A percentile compares a stretch with the other conserved stretches of the same genome.
Conservation (phyloP, 176 grass and related monocot genomes). For the Phragmites australis region DNA sequence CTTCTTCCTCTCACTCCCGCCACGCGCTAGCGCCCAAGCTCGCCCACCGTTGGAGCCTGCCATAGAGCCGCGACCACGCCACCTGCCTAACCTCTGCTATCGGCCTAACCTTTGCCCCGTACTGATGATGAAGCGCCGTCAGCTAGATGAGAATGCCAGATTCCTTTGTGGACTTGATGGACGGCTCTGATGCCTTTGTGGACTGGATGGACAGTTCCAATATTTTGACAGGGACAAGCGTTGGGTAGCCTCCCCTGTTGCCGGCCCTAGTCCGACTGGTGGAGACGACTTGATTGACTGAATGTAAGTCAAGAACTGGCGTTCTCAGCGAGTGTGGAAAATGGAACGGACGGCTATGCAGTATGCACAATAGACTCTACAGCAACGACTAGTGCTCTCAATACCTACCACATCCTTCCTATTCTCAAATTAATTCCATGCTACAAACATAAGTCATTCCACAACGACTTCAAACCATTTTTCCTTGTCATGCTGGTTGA, state of each 20-base stretch:
- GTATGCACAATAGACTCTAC: neutral
- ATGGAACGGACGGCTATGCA: neutral
- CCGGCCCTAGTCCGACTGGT: neutral
- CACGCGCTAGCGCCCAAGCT: too few species aligned
- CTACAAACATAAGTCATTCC: too few species aligned
- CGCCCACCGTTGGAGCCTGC: too few species aligned
- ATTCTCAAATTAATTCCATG: too few species aligned
- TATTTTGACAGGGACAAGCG: neutral
- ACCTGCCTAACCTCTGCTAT: too few species aligned
- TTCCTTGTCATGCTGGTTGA: too few species aligned
- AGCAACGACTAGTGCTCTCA: neutral
- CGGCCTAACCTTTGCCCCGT: too few species aligned
- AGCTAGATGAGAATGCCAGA: too few species aligned
- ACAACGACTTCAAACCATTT: too few species aligned
- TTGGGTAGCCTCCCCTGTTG: neutral
- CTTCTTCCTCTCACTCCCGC: too few species aligned
- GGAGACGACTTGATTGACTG: constrained; percentile 23
- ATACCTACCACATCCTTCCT: neutral
- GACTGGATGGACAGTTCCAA: constrained; percentile 2
- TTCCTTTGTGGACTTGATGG: constrained; percentile 9
- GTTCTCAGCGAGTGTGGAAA: constrained; percentile 17
- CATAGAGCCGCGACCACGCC: too few species aligned
- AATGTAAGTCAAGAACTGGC: constrained; percentile 39
- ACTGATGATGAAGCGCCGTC: too few species aligned
- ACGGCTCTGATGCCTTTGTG: neutral